These are phyloP conservation scores for Canavalia gladiata DNA, from an alignment of 306 rosid genomes.

Conservation along the genomic window DNA sequence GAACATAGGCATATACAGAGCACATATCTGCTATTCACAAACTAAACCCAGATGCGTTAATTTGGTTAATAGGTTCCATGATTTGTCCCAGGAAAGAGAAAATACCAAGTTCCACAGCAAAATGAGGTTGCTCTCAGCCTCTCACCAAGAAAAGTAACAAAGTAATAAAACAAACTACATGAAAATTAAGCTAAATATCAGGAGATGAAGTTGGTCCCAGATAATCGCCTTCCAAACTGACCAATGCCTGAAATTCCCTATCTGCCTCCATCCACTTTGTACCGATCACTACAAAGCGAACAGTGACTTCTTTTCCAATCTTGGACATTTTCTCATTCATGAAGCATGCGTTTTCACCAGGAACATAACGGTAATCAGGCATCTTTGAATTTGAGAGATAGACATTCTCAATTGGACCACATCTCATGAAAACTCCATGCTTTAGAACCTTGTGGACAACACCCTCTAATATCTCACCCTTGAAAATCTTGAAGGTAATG, in stretches of 20 bases:
- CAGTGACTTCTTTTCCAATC: constrained; percentile 66
- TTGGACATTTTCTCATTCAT: constrained; percentile 65
- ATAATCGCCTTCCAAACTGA: constrained; percentile 83
- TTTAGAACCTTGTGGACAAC: constrained; percentile 82
- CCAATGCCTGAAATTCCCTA: constrained; percentile 92
- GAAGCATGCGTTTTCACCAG: constrained; percentile 81
- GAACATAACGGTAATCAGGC: constrained; percentile 75
- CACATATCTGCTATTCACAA: constrained; percentile 40
- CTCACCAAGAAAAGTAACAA: neutral
- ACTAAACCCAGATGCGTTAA: constrained; percentile 15
- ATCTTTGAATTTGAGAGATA: constrained; percentile 78
- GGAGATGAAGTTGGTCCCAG: constrained; percentile 70
- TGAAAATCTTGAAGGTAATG: constrained; percentile 76
- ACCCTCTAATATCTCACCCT: constrained; percentile 86
- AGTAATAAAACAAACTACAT: neutral
- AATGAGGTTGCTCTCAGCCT: neutral
- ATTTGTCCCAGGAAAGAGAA: neutral
- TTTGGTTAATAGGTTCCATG: constrained; percentile 26
- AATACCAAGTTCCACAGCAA: neutral
- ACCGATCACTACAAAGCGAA: constrained; percentile 82
- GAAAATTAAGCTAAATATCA: constrained; percentile 41
- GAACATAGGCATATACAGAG: constrained; percentile 24
- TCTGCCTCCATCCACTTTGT: constrained; percentile 94
- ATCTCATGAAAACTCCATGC: constrained; percentile 87
- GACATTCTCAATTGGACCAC: constrained; percentile 79